Evolutionary conservation across 2,329 filamentous ascomycete genomes (phyloP), one percentile per base, ranked within the genome.

Genomic region (Pestalotiopsis fici): DNA sequence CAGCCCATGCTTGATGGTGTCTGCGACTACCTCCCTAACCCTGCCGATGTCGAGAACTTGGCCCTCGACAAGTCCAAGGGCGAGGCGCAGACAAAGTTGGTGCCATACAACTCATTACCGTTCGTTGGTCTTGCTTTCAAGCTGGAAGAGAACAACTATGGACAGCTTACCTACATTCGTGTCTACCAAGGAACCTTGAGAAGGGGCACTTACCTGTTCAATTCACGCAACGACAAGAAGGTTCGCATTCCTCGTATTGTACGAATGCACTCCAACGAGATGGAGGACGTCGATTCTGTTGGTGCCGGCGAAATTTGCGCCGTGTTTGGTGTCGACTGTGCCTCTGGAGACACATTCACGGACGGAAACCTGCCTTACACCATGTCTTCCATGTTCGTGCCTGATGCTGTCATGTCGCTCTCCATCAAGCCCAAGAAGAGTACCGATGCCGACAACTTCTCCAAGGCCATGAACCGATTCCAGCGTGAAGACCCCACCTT

Each of bases 211-310:
- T 94, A 95, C 78, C 90, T 99, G 66, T 97, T 91, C 88, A 99
- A 98, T 81, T 95, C 95, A 9, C 91, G 95, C 74, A 97, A 90
- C 71, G 93, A 95, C 80, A 97, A 98, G 87, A 98, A 95, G 85
- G 92, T 99, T 78, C 95, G 97, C 82, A 91, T 99, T 67, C 96
- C 96, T 23, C 93, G 95, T 77, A 98, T 99, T 75, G 96, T 99
- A 70, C 94, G 96, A 70, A 99, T 99, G 96, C 96, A 99, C 85
- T 97, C 95, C 59, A 97, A 98, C 78, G 96, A 99, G 78, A 97
- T 99, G 95, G 96, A 99, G 80, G 96, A 99, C 77, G 94, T 98
- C 35, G 86, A 83, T 66, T 95, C 98, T 80, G 92, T 99, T 70
- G 94, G 95, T 64, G 95, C 96, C 65, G 96, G 96, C 81, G 96